Evolutionary conservation across 2,329 filamentous ascomycete species (phyloP), one percentile per base, ranked within the genome.

Genomic region (Lithohypha guttulata): DNA sequence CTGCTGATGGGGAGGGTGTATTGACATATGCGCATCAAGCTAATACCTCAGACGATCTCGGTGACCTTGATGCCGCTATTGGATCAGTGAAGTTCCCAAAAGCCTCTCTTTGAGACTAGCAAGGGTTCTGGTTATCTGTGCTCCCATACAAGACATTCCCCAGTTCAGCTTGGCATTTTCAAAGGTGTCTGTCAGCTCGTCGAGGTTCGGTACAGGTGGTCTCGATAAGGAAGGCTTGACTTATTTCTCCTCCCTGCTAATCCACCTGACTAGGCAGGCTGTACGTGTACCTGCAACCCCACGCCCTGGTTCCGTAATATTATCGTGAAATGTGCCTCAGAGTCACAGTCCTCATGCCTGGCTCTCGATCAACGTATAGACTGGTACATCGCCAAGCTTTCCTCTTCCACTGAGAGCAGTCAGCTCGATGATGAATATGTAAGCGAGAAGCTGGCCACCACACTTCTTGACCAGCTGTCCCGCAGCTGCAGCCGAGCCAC

Each of bases 381-480:
- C 80, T 8, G 86, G 85, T 41, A 79, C 80, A 52, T 80, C 77
- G n/a, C n/a, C n/a, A 52, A 98, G 81, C 73, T 93, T 91, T 47
- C 86, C 81, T 53, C 85, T 78, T 52, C 91, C 91, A 59, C 93
- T 84, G 51, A 98, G 77, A 64, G 91, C 89, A 53, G 86, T 81
- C 49, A 98, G 81, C 64, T 96, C 89, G 59, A 96, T 82, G 55
- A 98, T 84, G 70, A 98, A 98, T 47, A 95, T 68, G 65, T 84
- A 96, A 53, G 85, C 89, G 43, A 94, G 64, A 32, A 96, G 70
- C n/a, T 76, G 70, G 50, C 87, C 91, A 51, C 86, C 85, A 49
- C 93, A 76, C 63, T 93, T 78, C 60, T 79, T 72, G 53, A 96
- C 84, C 43, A 98, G 80, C 46, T 84, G 75, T 48, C 84, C 86